Base-by-base conservation (phyloP, 768 basidiomycete species). In the Agrocybe chaxingu region DNA sequence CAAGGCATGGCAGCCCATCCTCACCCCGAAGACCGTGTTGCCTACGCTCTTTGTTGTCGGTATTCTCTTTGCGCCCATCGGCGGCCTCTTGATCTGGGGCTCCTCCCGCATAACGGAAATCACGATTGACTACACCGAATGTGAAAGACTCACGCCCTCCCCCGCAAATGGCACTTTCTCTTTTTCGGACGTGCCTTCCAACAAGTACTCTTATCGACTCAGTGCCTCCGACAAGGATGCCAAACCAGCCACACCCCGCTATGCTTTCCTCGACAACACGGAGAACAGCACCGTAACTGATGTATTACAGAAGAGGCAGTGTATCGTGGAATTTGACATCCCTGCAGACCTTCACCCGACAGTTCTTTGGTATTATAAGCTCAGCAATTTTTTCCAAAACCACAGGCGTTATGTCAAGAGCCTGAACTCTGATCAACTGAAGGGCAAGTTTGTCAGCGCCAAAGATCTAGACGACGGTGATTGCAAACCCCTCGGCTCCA, bases 1-100 rank as follows among this genome's bases (percentile, higher is more conserved):
- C 65, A 98, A 98, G 75, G 97, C 97, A 63, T 99, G 97, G 97
- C 97, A 99, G 78, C 97, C 97, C 7, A 98, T 99, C 66, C 80
- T 98, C 42, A 98, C 95, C 4, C 97, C 97, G 4, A 95, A 95
- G 70, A 97, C 94, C 1, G 97, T 99, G 16, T 81, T 99, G 11
- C 97, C 97, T 3, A 96, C 94, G 0, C 81, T 99, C 41, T 95
- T 99, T 70, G 83, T 98, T 63, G 84, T 98, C 60, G 97, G 92
- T 40, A 77, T 99, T 58, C 70, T 98, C 56, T 99, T 99, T 66
- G 96, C 91, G 0, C 95, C 94, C 48, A 95, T 99, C 59, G 97
- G 97, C 18, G 97, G 87, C 50, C 77, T 98, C 43, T 82, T 98
- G 45, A 82, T 98, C 52, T 98, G 95, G 92, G 97, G 94, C 48